phyloP scores from a whole-genome alignment of 2,329 filamentous ascomycete species.

The Colletotrichum sp. region DNA sequence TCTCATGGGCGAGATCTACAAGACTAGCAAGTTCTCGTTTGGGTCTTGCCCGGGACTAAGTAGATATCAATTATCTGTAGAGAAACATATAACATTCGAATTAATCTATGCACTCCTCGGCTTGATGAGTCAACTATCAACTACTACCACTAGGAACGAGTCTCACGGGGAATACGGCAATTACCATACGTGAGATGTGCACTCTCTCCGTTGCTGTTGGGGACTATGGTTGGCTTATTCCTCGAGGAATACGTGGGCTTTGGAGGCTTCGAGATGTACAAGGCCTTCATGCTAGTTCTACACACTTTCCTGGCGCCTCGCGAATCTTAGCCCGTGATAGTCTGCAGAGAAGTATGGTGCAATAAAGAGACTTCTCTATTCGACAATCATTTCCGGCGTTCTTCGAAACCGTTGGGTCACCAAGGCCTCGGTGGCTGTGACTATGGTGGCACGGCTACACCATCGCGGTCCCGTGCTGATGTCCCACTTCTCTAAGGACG shows the following conservation, averaged over 20 bases:
- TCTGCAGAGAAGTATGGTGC: too few relatives aligned
- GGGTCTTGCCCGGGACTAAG: not conserved
- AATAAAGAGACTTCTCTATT: too few relatives aligned
- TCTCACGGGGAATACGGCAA: not conserved
- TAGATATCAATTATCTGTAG: too few relatives aligned
- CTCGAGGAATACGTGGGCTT: not conserved
- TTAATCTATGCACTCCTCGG: too few relatives aligned
- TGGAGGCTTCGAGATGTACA: not conserved
- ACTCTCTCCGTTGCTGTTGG: not conserved
- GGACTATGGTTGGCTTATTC: not conserved
- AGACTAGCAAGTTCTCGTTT: not conserved
- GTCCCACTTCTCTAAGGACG: too few relatives aligned
- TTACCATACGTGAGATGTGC: not conserved
- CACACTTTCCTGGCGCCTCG: not conserved
- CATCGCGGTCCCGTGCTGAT: too few relatives aligned
- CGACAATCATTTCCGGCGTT: too few relatives aligned
- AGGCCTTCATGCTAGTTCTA: not conserved
- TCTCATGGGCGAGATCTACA: not conserved
- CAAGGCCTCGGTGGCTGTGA: too few relatives aligned
- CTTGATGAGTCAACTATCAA: not conserved
- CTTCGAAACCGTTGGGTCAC: too few relatives aligned
- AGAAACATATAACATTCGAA: too few relatives aligned
- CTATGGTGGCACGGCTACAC: too few relatives aligned
- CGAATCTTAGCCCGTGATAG: not conserved
- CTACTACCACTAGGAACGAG: not conserved